Evolutionary conservation across 2,329 filamentous ascomycete species (phyloP).

Genomic region (Dendrostoma leiphaemia): DNA sequence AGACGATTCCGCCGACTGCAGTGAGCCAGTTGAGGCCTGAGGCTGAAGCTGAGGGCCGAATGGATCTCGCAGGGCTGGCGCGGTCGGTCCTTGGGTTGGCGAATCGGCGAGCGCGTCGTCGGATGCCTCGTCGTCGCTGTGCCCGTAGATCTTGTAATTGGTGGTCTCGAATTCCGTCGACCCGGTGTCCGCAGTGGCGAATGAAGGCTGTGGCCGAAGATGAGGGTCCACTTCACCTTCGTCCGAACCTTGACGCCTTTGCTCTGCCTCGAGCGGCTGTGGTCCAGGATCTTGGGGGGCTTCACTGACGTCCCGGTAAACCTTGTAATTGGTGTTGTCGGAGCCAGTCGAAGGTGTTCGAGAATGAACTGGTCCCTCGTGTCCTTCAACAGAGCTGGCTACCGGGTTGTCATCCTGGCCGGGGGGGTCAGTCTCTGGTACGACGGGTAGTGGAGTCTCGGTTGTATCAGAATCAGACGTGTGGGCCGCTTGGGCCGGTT

Average conservation of each 20-base stretch:
- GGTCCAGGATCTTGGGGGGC: background rate
- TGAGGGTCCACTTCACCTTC: conserved; percentile 7
- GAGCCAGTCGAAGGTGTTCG: conserved; percentile 41
- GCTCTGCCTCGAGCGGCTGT: background rate
- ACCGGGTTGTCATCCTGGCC: conserved; percentile 18
- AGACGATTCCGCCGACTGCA: conserved; percentile 33
- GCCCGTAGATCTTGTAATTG: conserved; percentile 54
- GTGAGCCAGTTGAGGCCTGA: conserved; percentile 11
- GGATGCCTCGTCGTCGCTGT: conserved; percentile 30
- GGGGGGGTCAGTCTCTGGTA: conserved; percentile 31
- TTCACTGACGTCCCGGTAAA: conserved; percentile 37
- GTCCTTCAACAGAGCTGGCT: conserved; percentile 23
- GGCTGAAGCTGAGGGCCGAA: conserved; percentile 11
- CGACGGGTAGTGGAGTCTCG: conserved; percentile 30
- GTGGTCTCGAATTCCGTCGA: conserved; percentile 49
- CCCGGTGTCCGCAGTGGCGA: conserved; percentile 35
- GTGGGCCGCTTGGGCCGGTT: conserved; percentile 23
- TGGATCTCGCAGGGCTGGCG: conserved; percentile 6
- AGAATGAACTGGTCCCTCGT: conserved; percentile 35
- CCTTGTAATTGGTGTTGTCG: conserved; percentile 47
- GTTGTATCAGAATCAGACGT: conserved; percentile 25
- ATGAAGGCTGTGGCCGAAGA: conserved; percentile 34
- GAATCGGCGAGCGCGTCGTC: conserved; percentile 9
- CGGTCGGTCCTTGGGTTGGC: background rate
- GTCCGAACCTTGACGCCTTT: background rate